phyloP scores from a whole-genome alignment of 371 early-diverging fungal genomes.

The Mucor plumbeus region DNA sequence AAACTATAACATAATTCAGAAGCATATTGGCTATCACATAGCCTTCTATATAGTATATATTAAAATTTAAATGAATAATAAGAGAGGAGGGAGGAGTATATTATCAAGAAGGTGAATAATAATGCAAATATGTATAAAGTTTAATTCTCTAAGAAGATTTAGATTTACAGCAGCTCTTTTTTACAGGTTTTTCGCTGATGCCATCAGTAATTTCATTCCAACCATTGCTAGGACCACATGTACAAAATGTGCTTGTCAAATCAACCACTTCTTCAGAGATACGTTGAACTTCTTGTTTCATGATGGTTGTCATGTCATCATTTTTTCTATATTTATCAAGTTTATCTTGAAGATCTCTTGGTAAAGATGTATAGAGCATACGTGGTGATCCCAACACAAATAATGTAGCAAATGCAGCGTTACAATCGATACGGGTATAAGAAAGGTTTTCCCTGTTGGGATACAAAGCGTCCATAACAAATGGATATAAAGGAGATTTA shows the following conservation, averaged over 20 bases:
- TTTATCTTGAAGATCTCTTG: conserved; percentile 33
- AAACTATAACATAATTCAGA: too few relatives aligned
- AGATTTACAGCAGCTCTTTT: conserved; percentile 12
- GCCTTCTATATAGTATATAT: too few relatives aligned
- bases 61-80: too few relatives aligned
- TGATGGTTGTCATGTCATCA: conserved; percentile 26
- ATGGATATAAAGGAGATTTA: conserved; percentile 49
- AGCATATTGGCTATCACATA: too few relatives aligned
- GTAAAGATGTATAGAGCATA: conserved; percentile 36
- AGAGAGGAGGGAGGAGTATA: not conserved
- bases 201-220: conserved; percentile 5
- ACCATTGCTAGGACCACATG: conserved; percentile 32
- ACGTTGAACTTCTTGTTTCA: conserved; percentile 33
- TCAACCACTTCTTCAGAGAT: conserved; percentile 37
- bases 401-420: conserved; percentile 43
- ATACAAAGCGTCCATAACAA: conserved; percentile 48
- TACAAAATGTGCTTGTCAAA: conserved; percentile 36
- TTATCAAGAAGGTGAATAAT: not conserved
- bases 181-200: conserved; percentile 6
- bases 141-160: not conserved
- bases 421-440: conserved; percentile 27
- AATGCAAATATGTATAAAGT: conserved; percentile 4
- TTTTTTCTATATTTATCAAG: conserved; percentile 27
- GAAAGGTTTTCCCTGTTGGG: conserved; percentile 25
- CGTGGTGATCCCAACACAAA: conserved; percentile 38